A percentile compares a stretch with the other conserved stretches of the same genome.
phyloP scores from a whole-genome alignment of 768 basidiomycete genomes.

The Termitomyces sp. region DNA sequence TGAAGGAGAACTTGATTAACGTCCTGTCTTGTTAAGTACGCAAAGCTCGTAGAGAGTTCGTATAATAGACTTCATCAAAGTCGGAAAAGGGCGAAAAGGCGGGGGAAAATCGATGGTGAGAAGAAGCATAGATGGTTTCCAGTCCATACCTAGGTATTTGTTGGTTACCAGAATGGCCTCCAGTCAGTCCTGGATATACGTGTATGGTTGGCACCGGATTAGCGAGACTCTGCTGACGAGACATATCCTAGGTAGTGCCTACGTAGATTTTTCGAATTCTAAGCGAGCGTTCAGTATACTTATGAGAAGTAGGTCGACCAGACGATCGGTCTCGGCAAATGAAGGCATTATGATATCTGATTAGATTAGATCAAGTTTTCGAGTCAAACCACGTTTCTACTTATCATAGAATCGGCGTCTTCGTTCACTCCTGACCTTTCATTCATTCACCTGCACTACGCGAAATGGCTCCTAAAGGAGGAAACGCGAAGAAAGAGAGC shows the following conservation, averaged over 20 bases:
- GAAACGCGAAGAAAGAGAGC: constrained; percentile 88
- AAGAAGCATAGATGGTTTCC: no score
- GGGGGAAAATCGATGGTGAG: not conserved
- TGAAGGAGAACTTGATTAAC: not conserved
- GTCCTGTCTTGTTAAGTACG: not conserved
- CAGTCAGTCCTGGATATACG: not conserved
- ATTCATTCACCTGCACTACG: not conserved
- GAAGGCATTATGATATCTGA: constrained; percentile 1
- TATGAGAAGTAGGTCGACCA: no score
- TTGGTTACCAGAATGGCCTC: not conserved
- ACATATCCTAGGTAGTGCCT: not conserved
- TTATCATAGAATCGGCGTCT: constrained; percentile 3
- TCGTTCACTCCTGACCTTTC: not conserved
- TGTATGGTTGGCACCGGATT: not conserved
- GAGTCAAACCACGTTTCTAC: constrained; percentile 1
- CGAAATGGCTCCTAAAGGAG: constrained; percentile 85
- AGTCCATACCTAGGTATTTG: not conserved
- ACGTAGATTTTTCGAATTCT: not conserved
- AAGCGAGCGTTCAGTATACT: not conserved
- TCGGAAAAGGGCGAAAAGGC: not conserved
- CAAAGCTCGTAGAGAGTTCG: not conserved
- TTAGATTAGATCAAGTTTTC: constrained; percentile 10
- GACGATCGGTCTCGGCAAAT: no score
- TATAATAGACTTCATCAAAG: not conserved
- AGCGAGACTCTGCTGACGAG: not conserved